Base-by-base conservation (phyloP, 805 yeast species). In the Candida tammaniensis region DNA sequence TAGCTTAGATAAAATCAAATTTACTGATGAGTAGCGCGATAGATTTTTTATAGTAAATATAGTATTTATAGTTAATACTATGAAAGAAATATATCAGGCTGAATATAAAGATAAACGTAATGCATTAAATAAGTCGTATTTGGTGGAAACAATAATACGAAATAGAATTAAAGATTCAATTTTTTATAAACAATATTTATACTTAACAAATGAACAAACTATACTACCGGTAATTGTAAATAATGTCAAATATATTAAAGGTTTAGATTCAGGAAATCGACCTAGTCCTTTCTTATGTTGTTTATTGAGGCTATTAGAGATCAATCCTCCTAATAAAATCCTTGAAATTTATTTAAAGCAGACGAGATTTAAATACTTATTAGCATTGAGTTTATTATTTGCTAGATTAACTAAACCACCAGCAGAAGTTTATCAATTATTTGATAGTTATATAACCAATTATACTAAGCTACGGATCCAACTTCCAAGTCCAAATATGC, bases 201-300 rank as follows among this genome's bases (percentile, higher is more conserved):
- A 54, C 35, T 45, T 62, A 17, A 61, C 72, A 35, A 67, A 67
- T 34, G 72, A 67, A 37, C 64, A 58, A 30, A 57, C 69, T 10
- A 46, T 67, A 11, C 42, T 67, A 9, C 63, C 64, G 4, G 53
- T 64, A 11, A 50, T 64, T 4, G 53, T 50, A 8, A 41, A 50
- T 10, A 58, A 64, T 8, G 66, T 67, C 16, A 42, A 68, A 7
- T 64, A 65, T 31, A 55, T 86, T 4, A 91, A 86, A 0, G 81
- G 84, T 0, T 59, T 73, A n/a, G 74, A 72, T 32, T 61, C 68
- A 11, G 63, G 61, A 15, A 77, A 78, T 20, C 58, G 76, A 40
- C 93, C 94, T 0, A 66, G 83, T 12, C 81, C 80, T 10, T 87
- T 86, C 47, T 52, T 86, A n/a, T 80, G 95, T 50, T 68, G 95